Base-by-base conservation (phyloP, 306 rosid genomes). In the Herpetospermum pedunculosum region DNA sequence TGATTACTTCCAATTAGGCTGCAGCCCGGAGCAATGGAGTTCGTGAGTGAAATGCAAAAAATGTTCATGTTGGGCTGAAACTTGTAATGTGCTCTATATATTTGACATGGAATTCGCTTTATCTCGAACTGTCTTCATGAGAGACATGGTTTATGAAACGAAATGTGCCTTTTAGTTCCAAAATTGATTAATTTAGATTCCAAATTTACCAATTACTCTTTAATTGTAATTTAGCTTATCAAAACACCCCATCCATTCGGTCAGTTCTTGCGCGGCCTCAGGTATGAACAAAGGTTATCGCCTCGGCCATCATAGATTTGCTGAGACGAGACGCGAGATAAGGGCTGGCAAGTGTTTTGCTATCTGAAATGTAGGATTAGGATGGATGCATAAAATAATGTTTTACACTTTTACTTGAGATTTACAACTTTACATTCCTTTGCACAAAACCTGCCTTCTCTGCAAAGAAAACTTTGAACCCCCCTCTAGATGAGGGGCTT, bases 51-150 rank as follows among this genome's bases (percentile, higher is more conserved):
- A 69, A 69, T 69, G 74, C 74, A 69, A 67, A 41, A 64, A 1
- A 44, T 34, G 44, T 43, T 28, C 74, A 68, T 69, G 41, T 15
- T 69, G 55, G 55, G 55, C 57, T 44, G 74, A 28, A 46, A 69
- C 16, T 69, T 69, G 55, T 44, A 44, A 25, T 46, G 15, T 69
- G 74, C 74, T 43, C 38, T 44, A 44, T 69, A 23, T 65, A 26
- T 44, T 68, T 69, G 73, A 13, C 73, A 41, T 44, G 32, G 25
- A 46, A 28, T 75, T 79, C 46, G 80, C 90, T 80, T 85, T 58
- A 47, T 43, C 48, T 50, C n/a, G 77, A 81, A 75, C 46, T 41
- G 54, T 67, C 73, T 0, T 26, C 74, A 15, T 69, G 55, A 44
- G 55, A 44, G 35, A 15, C 38, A 69, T 26, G 53, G 40, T 46